phyloP scores from a whole-genome alignment of 2,329 filamentous ascomycete genomes.

The Fusarium sp. region DNA sequence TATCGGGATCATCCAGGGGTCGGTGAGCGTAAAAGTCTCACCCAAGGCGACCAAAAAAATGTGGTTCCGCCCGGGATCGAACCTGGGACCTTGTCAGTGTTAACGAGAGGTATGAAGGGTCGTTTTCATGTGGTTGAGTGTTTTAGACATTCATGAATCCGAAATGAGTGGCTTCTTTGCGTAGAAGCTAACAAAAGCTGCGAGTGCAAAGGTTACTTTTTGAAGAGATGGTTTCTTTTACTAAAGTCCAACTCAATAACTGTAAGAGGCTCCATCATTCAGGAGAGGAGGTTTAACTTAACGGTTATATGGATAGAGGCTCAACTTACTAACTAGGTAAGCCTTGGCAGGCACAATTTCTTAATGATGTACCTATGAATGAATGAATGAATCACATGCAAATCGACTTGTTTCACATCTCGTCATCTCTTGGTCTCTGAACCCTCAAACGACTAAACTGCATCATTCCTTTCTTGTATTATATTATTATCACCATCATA shows the following conservation, averaged over 20 bases:
- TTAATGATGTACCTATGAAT: not conserved
- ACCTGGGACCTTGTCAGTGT: constrained; percentile 24
- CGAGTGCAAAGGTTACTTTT: not conserved
- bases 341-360: constrained; percentile 22
- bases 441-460: not conserved
- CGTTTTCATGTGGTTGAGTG: constrained; percentile 12
- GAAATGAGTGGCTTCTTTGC: constrained; percentile 10
- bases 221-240: not conserved
- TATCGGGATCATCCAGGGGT: constrained; percentile 26
- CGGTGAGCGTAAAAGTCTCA: not conserved
- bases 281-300: too few species aligned
- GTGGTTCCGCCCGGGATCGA: constrained; percentile 21
- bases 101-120: constrained; percentile 23
- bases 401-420: constrained; percentile 38
- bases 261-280: not conserved
- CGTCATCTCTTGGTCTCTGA: constrained; percentile 28
- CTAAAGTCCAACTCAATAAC: not conserved
- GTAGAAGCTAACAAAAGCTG: not conserved
- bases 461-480: constrained; percentile 11
- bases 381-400: constrained; percentile 37
- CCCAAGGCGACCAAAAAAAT: constrained; percentile 9
- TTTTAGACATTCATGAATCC: constrained; percentile 17
- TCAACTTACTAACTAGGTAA: too few species aligned
- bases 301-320: not conserved
- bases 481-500: constrained; percentile 1